phyloP scores from a whole-genome alignment of 1,284 basidiomycete species.

The Leccinum pachyderme region DNA sequence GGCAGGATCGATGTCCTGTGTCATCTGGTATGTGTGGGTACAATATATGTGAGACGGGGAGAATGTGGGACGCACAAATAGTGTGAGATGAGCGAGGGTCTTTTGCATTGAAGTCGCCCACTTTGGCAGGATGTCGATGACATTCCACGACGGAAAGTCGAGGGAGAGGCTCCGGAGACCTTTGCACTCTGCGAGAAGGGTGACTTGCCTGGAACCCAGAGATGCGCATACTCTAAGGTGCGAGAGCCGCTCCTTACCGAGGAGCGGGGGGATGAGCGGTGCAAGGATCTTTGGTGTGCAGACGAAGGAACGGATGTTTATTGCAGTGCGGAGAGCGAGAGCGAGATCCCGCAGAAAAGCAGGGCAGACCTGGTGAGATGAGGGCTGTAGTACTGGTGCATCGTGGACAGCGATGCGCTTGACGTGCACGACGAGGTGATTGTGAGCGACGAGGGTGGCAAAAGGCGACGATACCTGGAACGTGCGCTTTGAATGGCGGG shows the following conservation, averaged over 20 bases:
- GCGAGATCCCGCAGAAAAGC: conserved; percentile 53
- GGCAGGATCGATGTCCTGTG: conserved; percentile 49
- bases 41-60: neutral
- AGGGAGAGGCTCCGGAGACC: conserved; percentile 47
- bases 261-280: conserved; percentile 47
- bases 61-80: conserved; percentile 48
- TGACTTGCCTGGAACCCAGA: conserved; percentile 48
- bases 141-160: conserved; percentile 58
- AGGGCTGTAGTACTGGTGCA: conserved; percentile 38
- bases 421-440: conserved; percentile 54
- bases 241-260: conserved; percentile 43
- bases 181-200: conserved; percentile 41
- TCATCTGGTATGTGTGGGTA: conserved; percentile 41
- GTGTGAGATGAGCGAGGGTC: conserved; percentile 50
- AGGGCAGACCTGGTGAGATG: conserved; percentile 34
- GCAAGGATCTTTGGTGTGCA: conserved; percentile 48
- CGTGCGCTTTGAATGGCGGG: conserved; percentile 55
- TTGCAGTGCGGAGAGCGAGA: conserved; percentile 45
- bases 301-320: conserved; percentile 54
- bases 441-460: conserved; percentile 49
- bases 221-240: conserved; percentile 49
- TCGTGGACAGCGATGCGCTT: conserved; percentile 56
- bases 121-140: conserved; percentile 52
- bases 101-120: conserved; percentile 46
- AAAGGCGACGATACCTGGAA: conserved; percentile 56